Conservation (phyloP, 345 rosid species). For the Jatropha curcas region DNA sequence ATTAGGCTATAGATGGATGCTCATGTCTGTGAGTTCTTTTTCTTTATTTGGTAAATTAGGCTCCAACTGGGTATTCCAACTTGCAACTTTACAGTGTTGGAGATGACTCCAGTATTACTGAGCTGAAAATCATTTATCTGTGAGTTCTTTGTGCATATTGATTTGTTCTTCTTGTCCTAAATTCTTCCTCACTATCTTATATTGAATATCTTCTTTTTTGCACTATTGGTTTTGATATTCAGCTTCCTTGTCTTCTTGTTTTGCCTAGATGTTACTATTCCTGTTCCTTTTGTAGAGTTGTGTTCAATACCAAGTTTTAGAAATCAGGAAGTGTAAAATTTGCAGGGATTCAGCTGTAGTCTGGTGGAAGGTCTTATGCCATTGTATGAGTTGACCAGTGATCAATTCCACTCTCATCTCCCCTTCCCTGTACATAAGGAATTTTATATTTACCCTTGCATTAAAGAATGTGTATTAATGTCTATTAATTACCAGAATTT, state of each 20-base stretch:
- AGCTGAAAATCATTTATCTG: too few relatives aligned
- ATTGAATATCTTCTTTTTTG: slow-evolving; percentile 7
- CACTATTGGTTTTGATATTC: slow-evolving; percentile 14
- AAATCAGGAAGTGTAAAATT: background rate
- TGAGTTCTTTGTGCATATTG: slow-evolving; percentile 22
- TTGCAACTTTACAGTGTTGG: too few relatives aligned
- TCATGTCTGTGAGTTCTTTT: slow-evolving; percentile 19
- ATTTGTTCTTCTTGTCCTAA: slow-evolving; percentile 6
- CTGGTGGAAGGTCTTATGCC: too few relatives aligned
- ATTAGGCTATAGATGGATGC: slow-evolving; percentile 38
- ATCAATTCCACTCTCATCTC: too few relatives aligned
- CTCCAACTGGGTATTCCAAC: too few relatives aligned
- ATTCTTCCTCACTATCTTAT: slow-evolving; percentile 10
- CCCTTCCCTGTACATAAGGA: too few relatives aligned
- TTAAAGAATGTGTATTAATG: background rate
- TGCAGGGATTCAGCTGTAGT: too few relatives aligned
- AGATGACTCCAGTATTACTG: too few relatives aligned
- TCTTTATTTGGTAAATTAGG: too few relatives aligned
- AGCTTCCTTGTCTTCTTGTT: background rate
- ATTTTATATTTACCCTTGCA: background rate
- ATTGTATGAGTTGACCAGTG: too few relatives aligned
- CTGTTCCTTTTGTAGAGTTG: background rate
- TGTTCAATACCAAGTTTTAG: background rate
- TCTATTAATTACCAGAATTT: background rate
- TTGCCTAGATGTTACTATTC: background rate